A percentile compares a stretch with the other conserved stretches of the same genome.
Conservation (phyloP, 129 eudicot genomes). For the Flaveria ramosissima region DNA sequence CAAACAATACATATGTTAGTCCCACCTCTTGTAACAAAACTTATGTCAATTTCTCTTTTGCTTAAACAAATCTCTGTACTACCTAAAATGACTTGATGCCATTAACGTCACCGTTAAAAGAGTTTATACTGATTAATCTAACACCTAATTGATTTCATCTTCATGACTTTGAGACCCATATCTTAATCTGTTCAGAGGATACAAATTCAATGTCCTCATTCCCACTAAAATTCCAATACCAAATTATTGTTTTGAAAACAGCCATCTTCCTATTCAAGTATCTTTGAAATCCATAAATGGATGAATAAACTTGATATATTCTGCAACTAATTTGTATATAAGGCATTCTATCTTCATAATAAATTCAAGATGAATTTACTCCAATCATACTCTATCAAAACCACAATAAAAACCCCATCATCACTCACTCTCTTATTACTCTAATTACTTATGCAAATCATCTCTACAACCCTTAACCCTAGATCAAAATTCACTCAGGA, state of each 20-base stretch:
- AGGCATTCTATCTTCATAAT: not conserved
- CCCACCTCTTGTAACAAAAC: too few relatives aligned
- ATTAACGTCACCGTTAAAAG: too few relatives aligned
- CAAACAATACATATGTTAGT: too few relatives aligned
- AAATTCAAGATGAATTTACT: constrained; percentile 8
- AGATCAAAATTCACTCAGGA: constrained; percentile 55
- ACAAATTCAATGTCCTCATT: not conserved
- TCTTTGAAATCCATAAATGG: constrained; percentile 5
- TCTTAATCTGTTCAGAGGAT: too few relatives aligned
- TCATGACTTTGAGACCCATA: too few relatives aligned
- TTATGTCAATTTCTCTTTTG: too few relatives aligned
- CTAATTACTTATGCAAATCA: constrained; percentile 28
- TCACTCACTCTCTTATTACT: constrained; percentile 8
- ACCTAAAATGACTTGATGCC: too few relatives aligned
- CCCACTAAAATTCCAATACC: too few relatives aligned
- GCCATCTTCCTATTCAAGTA: not conserved
- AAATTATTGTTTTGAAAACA: not conserved
- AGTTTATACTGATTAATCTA: too few relatives aligned
- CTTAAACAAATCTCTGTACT: too few relatives aligned
- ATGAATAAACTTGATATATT: not conserved
- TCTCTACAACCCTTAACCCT: constrained; percentile 29
- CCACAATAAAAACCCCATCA: constrained; percentile 18
- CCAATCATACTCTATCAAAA: constrained; percentile 21
- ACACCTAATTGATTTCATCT: too few relatives aligned
- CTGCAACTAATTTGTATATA: constrained; percentile 1